These are phyloP conservation scores for Skeletonema menzelii DNA, from an alignment of 108 stramenopile species.

Conservation along the genomic window DNA sequence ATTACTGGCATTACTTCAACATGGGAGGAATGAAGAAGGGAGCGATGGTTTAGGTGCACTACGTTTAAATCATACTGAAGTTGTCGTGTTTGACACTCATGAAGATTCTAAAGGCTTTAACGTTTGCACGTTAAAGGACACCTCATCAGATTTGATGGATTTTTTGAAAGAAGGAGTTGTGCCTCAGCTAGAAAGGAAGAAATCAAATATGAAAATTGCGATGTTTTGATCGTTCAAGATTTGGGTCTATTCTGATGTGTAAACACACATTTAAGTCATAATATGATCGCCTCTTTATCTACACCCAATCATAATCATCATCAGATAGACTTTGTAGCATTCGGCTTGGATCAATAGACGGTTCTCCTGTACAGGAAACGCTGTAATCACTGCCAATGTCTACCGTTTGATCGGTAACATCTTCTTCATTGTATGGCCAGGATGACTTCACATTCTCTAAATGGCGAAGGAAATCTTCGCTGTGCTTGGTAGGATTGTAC, in stretches of 20 bases:
- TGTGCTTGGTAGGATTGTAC: conserved; percentile 26
- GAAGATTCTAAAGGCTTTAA: conserved; percentile 68
- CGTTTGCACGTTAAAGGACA: conserved; percentile 85
- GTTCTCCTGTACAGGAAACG: conserved; percentile 37
- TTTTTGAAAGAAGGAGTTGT: conserved; percentile 64
- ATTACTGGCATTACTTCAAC: conserved; percentile 45
- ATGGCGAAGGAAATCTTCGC: conserved; percentile 27
- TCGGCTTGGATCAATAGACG: conserved; percentile 34
- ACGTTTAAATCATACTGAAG: conserved; percentile 57
- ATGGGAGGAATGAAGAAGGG: conserved; percentile 19
- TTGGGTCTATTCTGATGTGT: neutral
- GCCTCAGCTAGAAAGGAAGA: conserved; percentile 53
- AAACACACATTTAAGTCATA: neutral
- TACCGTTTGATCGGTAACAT: neutral
- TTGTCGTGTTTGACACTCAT: conserved; percentile 64
- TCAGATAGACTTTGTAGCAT: conserved; percentile 28
- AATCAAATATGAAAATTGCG: conserved; percentile 59
- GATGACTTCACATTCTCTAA: conserved; percentile 24
- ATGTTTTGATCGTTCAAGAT: conserved; percentile 46
- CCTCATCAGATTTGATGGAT: conserved; percentile 62
- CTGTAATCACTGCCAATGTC: conserved; percentile 2
- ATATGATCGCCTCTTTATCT: neutral
- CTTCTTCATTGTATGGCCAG: conserved; percentile 18
- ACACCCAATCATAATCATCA: conserved; percentile 42
- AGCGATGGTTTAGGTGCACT: conserved; percentile 39